A percentile compares a stretch with the other conserved stretches of the same genome.
Conservation (phyloP, 2,329 filamentous ascomycete genomes). For the Pseudogymnoascus sp. region DNA sequence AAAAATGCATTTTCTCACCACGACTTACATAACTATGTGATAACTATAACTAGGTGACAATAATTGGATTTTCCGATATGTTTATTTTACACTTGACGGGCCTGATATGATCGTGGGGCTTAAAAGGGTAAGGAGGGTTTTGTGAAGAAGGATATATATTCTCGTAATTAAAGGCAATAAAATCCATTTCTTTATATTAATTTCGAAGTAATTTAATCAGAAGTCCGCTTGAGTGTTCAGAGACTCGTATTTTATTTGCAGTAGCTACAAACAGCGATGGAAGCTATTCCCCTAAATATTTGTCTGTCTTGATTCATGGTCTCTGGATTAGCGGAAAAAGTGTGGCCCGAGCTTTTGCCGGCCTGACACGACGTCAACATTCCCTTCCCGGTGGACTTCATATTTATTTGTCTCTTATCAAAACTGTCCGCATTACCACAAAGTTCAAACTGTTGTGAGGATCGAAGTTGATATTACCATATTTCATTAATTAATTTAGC, state of each 20-base stretch:
- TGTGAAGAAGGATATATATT: too few relatives aligned
- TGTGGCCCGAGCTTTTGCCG: conserved; percentile 4
- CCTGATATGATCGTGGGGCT: not conserved
- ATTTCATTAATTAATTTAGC: not conserved
- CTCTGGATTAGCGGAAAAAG: not conserved
- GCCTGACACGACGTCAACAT: not conserved
- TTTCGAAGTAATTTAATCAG: too few relatives aligned
- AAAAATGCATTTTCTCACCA: not conserved
- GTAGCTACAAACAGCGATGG: too few relatives aligned
- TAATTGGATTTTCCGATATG: not conserved
- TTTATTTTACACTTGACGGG: not conserved
- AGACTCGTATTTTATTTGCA: too few relatives aligned
- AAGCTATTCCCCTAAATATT: too few relatives aligned
- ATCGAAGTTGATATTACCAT: too few relatives aligned
- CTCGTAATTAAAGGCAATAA: too few relatives aligned
- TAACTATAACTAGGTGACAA: not conserved
- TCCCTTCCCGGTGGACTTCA: not conserved
- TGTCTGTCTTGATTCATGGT: not conserved
- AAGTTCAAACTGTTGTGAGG: not conserved
- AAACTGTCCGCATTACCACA: not conserved
- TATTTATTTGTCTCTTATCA: not conserved
- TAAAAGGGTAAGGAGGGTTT: not conserved
- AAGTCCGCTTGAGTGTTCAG: too few relatives aligned
- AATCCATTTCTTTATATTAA: too few relatives aligned
- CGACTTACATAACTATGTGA: not conserved